These are phyloP conservation scores for Testicularia cyperi DNA, from an alignment of 1,284 basidiomycete species.

Conservation along the genomic window DNA sequence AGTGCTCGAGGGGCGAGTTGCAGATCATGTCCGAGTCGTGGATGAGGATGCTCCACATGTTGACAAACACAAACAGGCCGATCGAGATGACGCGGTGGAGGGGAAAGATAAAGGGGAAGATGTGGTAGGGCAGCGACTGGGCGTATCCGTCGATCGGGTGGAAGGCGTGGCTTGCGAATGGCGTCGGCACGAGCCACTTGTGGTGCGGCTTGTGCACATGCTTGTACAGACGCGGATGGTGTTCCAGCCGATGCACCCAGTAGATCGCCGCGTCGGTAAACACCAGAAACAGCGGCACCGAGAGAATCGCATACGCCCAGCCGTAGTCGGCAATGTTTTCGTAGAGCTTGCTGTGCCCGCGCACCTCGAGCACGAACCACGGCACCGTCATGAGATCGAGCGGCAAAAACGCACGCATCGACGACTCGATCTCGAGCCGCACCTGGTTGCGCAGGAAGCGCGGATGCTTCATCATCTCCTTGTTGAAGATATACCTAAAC, in stretches of 20 bases:
- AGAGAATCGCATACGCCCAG: conserved; percentile 51
- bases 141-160: conserved; percentile 91
- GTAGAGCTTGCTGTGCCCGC: conserved; percentile 81
- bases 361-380: conserved; percentile 89
- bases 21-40: conserved; percentile 99
- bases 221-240: conserved; percentile 86
- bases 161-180: conserved; percentile 95
- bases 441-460: conserved; percentile 83
- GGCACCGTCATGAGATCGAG: conserved; percentile 75
- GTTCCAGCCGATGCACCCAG: conserved; percentile 89
- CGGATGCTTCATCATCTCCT: conserved; percentile 93
- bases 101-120: conserved; percentile 89
- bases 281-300: conserved; percentile 68
- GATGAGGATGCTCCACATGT: conserved; percentile 65
- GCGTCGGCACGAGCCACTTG: conserved; percentile 97
- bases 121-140: conserved; percentile 91
- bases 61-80: conserved; percentile 58
- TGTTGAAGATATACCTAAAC: conserved; percentile 88
- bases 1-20: conserved; percentile 80
- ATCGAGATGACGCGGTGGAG: conserved; percentile 66
- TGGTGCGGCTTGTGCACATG: conserved; percentile 92
- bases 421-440: conserved; percentile 76
- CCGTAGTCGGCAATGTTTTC: conserved; percentile 67
- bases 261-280: conserved; percentile 93
- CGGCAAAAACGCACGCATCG: conserved; percentile 74